These are phyloP conservation scores for Phytophthora melonis DNA, from an alignment of 352 stramenopile species.

Conservation along the genomic window DNA sequence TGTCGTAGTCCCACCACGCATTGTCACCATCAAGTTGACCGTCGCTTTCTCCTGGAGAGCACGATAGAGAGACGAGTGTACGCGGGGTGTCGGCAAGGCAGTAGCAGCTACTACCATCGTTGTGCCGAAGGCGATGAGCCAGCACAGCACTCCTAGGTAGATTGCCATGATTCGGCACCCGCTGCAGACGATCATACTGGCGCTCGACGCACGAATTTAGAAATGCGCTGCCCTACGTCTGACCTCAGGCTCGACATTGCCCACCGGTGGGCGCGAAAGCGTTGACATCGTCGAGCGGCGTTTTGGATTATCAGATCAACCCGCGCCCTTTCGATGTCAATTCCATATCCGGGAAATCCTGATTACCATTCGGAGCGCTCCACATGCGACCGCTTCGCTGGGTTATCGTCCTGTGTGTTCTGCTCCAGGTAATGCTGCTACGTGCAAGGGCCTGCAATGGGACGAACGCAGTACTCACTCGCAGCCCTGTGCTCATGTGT, in stretches of 20 bases:
- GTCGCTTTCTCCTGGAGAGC: slow-evolving; percentile 27
- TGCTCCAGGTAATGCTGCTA: not conserved
- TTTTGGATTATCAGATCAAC: not conserved
- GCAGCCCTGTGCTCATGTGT: not conserved
- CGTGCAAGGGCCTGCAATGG: not conserved
- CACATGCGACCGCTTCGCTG: not conserved
- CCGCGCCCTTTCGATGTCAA: not conserved
- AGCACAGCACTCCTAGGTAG: not conserved
- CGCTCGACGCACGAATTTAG: not conserved
- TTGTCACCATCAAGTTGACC: slow-evolving; percentile 46
- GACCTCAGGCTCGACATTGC: not conserved
- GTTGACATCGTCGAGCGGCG: not conserved
- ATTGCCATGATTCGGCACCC: not conserved
- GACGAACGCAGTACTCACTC: not conserved
- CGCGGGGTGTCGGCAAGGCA: slow-evolving; percentile 3
- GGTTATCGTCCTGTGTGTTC: not conserved
- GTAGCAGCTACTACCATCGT: not conserved
- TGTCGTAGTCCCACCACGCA: slow-evolving; percentile 25
- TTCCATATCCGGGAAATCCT: not conserved
- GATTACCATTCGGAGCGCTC: not conserved
- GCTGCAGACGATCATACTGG: not conserved
- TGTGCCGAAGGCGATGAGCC: not conserved
- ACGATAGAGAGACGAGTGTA: slow-evolving; percentile 38
- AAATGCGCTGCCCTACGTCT: not conserved
- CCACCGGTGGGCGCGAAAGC: not conserved